Evolutionary conservation across 768 basidiomycete genomes (phyloP), one percentile per base, ranked within the genome.

Genomic region (Termitomyces sp.): DNA sequence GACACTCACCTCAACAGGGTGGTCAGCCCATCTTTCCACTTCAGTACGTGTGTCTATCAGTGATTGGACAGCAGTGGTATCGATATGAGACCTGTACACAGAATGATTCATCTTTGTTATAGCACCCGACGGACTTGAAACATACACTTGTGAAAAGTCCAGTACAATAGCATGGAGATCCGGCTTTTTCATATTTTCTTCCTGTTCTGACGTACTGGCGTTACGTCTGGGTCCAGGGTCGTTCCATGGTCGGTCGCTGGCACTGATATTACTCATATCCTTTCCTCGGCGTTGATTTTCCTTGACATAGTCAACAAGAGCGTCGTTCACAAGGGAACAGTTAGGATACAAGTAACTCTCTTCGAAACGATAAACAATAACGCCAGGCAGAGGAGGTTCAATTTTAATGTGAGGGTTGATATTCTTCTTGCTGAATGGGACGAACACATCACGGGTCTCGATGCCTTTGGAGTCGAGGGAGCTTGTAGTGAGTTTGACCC

Each of bases 311-410:
- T 88, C 87, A 24, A 94, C 88, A 24, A 99, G 73, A 2, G 78
- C 75, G 41, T 84, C 82, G 69, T 94, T 94, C 67, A 84, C 65
- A 26, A 80, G 66, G 10, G 84, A 85, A 44, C 82, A 81, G 70
- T 92, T 94, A 41, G 93, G 91, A 71, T 90, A 94, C 26, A 96
- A 75, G 67, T 88, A 90, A 61, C 90, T 90, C 71, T 98, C 94
- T 68, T 95, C 92, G 63, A 91, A 86, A 49, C 94, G 88, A 74
- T 95, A 99, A 58, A 98, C 81, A 71, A 99, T 68, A 52, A 98
- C 79, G 34, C 97, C 97, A 1, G 92, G 90, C 9, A 85, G 74
- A 16, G 94, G 94, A 4, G 91, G 83, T 33, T 80, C 77, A 51
- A 98, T 84, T 66, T 83, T 81, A 67, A 97, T 70, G 39, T 82